These are phyloP conservation scores for Candida pini DNA, from an alignment of 805 yeast genomes.

Conservation along the genomic window DNA sequence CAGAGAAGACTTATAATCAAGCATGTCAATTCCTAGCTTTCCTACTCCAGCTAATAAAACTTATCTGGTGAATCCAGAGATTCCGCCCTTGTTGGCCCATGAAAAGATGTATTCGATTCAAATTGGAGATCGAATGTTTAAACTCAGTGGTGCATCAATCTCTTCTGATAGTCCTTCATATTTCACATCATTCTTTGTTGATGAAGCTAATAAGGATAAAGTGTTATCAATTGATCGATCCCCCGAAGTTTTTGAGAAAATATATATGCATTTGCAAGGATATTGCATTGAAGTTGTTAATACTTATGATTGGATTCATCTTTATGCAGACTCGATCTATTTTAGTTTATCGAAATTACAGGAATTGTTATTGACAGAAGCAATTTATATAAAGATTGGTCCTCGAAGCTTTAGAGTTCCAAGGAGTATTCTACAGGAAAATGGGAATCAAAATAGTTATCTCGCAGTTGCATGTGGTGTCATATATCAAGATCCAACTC, in stretches of 20 bases:
- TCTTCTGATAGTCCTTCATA: constrained; percentile 86
- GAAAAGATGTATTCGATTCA: constrained; percentile 64
- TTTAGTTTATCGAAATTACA: constrained; percentile 59
- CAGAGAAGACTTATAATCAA: not conserved
- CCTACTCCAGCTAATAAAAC: constrained; percentile 1
- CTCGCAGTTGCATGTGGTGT: constrained; percentile 59
- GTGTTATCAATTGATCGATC: constrained; percentile 68
- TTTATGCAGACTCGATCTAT: constrained; percentile 68
- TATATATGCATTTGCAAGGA: constrained; percentile 75
- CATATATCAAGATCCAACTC: constrained; percentile 25
- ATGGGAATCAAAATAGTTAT: constrained; percentile 76
- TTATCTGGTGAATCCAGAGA: constrained; percentile 30
- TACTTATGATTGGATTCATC: constrained; percentile 55
- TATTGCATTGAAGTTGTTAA: constrained; percentile 57
- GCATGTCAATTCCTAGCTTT: not conserved
- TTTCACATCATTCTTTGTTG: constrained; percentile 65
- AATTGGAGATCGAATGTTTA: constrained; percentile 59
- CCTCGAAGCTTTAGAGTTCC: constrained; percentile 55
- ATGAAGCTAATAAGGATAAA: constrained; percentile 31
- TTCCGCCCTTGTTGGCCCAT: constrained; percentile 57
- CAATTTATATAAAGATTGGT: constrained; percentile 55
- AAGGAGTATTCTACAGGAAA: constrained; percentile 41
- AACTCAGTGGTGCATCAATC: constrained; percentile 76
- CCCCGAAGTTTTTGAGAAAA: constrained; percentile 59
- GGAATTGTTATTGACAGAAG: constrained; percentile 43